A percentile compares a stretch with the other conserved stretches of the same genome.
phyloP scores from a whole-genome alignment of 2,329 filamentous ascomycete genomes.

The Tricladium varicosporioides region DNA sequence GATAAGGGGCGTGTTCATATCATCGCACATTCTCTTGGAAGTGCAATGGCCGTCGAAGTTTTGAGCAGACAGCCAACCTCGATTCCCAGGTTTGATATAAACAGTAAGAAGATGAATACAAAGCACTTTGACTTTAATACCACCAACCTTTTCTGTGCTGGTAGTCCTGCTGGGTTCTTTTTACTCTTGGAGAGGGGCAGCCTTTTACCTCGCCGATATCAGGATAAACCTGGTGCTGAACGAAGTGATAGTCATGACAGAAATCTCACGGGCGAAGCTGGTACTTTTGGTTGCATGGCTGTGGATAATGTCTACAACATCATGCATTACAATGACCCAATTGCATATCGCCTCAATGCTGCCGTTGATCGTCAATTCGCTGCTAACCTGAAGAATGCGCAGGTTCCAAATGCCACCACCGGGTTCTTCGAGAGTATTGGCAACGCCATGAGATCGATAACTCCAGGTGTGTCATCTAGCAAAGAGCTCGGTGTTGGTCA shows the following conservation, averaged over 20 bases:
- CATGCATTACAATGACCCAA: constrained; percentile 67
- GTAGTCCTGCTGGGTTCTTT: constrained; percentile 91
- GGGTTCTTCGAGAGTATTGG: constrained; percentile 65
- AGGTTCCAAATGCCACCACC: constrained; percentile 70
- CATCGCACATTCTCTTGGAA: constrained; percentile 90
- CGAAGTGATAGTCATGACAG: constrained; percentile 53
- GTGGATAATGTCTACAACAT: constrained; percentile 98
- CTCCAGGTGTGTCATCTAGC: constrained; percentile 46
- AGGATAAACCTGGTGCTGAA: constrained; percentile 73
- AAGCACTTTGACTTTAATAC: constrained; percentile 88
- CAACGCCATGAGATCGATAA: constrained; percentile 59
- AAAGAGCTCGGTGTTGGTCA: constrained; percentile 39
- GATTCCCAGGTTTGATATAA: constrained; percentile 51
- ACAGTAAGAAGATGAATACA: constrained; percentile 41
- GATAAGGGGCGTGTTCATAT: constrained; percentile 82
- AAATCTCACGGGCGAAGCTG: constrained; percentile 72
- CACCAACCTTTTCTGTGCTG: constrained; percentile 82
- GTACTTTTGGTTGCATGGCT: constrained; percentile 83
- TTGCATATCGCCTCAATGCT: constrained; percentile 89
- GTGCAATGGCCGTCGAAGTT: constrained; percentile 90
- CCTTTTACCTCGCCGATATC: constrained; percentile 73
- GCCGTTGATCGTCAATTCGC: constrained; percentile 82
- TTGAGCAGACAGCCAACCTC: constrained; percentile 82
- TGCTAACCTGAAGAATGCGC: constrained; percentile 70
- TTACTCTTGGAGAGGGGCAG: constrained; percentile 73